A percentile compares a stretch with the other conserved stretches of the same genome.
Evolutionary conservation across 768 basidiomycete genomes (phyloP).

Genomic region (Calocybe gangraenosa): DNA sequence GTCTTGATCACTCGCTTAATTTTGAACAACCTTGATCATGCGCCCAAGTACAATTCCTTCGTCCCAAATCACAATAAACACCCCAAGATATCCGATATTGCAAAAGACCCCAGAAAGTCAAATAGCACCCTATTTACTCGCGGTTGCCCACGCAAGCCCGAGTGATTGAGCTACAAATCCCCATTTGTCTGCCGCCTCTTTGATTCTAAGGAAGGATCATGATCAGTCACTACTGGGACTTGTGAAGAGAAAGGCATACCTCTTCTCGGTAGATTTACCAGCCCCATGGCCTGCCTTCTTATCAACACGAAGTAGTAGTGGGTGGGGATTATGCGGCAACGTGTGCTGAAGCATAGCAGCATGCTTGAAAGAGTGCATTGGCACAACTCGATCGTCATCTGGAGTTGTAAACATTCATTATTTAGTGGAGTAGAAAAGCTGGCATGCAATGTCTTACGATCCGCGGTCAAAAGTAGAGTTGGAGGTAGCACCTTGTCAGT

Average conservation of each 20-base stretch:
- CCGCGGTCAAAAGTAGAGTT: constrained; percentile 74
- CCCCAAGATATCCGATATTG: too few species aligned
- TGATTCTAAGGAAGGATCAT: constrained; percentile 45
- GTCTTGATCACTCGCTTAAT: too few species aligned
- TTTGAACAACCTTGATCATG: too few species aligned
- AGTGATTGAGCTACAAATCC: constrained; percentile 69
- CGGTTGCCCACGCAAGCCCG: constrained; percentile 39
- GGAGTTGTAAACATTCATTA: neutral
- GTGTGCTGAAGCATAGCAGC: constrained; percentile 73
- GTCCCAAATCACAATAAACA: too few species aligned
- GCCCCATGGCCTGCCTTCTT: constrained; percentile 79
- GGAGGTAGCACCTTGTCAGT: constrained; percentile 59
- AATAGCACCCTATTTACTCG: constrained; percentile 13
- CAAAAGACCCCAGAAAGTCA: too few species aligned
- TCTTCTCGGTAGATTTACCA: constrained; percentile 72
- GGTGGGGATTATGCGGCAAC: constrained; percentile 62
- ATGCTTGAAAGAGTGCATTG: constrained; percentile 81
- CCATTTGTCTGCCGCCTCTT: constrained; percentile 75
- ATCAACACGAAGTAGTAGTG: constrained; percentile 73
- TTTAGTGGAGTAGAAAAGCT: neutral
- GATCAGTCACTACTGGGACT: neutral
- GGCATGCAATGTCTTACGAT: constrained; percentile 44
- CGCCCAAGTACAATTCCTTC: too few species aligned
- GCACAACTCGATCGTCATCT: constrained; percentile 89
- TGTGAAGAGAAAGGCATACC: constrained; percentile 28